A percentile compares a stretch with the other conserved stretches of the same genome.
Evolutionary conservation across 441 rosid genomes (phyloP).

Genomic region (Croton laevigatus): DNA sequence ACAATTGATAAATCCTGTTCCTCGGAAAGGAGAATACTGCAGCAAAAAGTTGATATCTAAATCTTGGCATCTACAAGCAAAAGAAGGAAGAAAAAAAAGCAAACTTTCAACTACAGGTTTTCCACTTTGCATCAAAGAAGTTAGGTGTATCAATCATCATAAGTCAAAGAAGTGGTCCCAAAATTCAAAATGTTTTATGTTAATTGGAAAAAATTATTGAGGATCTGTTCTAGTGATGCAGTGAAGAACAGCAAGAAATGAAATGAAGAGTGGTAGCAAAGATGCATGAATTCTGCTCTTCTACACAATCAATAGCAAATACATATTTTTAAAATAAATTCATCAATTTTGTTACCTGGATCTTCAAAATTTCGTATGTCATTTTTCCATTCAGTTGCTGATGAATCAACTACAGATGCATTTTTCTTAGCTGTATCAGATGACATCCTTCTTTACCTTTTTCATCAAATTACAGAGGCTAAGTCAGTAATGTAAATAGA

Average conservation of each 20-base stretch:
- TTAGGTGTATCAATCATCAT: background rate
- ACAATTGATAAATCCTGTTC: background rate
- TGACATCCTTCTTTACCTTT: conserved; percentile 58
- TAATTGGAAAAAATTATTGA: background rate
- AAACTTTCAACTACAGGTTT: too few species aligned
- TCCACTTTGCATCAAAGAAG: background rate
- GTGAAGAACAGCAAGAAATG: background rate
- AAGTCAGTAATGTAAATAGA: background rate
- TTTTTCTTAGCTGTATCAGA: conserved; percentile 78
- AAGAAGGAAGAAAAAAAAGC: background rate
- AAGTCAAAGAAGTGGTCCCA: background rate
- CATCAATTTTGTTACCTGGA: conserved; percentile 47
- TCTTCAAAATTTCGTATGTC: conserved; percentile 67
- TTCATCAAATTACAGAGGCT: conserved; percentile 2
- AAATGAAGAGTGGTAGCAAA: background rate
- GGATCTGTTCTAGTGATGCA: background rate
- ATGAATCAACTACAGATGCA: conserved; percentile 88
- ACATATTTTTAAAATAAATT: background rate
- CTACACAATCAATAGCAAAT: background rate
- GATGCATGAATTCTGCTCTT: background rate
- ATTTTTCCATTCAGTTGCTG: conserved; percentile 74
- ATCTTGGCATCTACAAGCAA: background rate
- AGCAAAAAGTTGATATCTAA: background rate
- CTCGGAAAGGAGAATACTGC: background rate
- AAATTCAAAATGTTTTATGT: background rate